Evolutionary conservation across 805 yeast genomes (phyloP).

Genomic region (Yarrowia keelungensis): DNA sequence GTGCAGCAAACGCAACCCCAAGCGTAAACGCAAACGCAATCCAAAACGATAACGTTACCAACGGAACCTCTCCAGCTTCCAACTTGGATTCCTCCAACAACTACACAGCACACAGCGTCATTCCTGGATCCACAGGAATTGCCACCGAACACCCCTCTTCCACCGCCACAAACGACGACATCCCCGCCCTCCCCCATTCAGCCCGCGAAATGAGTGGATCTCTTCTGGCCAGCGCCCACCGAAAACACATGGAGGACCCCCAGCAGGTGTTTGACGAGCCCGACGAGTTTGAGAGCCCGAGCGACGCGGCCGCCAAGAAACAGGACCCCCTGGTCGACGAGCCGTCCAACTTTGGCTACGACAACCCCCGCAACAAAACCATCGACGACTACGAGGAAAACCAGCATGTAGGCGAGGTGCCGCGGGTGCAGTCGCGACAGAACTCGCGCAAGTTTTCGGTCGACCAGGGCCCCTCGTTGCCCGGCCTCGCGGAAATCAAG

Average conservation of each 20-base stretch:
- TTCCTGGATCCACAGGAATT: conserved; percentile 8
- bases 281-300: conserved; percentile 28
- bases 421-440: conserved; percentile 18
- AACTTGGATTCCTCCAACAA: not conserved
- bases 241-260: conserved; percentile 36
- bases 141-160: not conserved
- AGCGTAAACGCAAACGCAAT: too few relatives aligned
- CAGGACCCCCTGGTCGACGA: conserved; percentile 29
- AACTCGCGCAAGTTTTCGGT: conserved; percentile 36
- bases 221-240: conserved; percentile 33
- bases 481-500: conserved; percentile 32
- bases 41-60: not conserved
- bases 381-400: conserved; percentile 34
- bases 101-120: not conserved
- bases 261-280: conserved; percentile 38
- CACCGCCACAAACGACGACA: not conserved
- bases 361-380: conserved; percentile 34
- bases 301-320: not conserved
- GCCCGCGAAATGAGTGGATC: conserved; percentile 25
- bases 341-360: conserved; percentile 37
- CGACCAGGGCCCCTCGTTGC: conserved; percentile 31
- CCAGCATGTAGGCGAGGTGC: conserved; percentile 29
- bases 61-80: not conserved
- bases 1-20: too few relatives aligned
- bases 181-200: conserved; percentile 15